A percentile compares a stretch with the other conserved stretches of the same genome.
phyloP scores from a whole-genome alignment of 2,329 filamentous ascomycete species.

The Cercospora citrullina region DNA sequence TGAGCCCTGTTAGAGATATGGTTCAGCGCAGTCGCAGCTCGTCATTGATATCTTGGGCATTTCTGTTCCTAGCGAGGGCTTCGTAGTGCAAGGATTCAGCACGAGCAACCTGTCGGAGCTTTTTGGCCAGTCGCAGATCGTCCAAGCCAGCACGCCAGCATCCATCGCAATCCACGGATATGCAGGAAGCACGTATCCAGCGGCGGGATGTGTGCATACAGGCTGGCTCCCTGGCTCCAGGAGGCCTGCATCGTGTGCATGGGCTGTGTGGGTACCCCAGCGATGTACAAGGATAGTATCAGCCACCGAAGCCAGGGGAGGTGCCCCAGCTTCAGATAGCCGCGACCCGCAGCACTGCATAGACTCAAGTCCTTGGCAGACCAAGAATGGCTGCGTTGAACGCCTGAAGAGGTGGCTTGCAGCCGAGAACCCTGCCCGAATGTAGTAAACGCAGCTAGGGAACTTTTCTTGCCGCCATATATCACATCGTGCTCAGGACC shows the following conservation, averaged over 20 bases:
- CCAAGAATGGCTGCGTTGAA: conserved; percentile 13
- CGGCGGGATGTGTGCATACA: conserved; percentile 7
- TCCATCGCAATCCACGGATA: conserved; percentile 11
- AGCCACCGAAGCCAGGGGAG: conserved; percentile 15
- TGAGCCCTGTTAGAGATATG: conserved; percentile 19
- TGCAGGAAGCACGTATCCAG: conserved; percentile 12
- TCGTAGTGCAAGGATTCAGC: conserved; percentile 17
- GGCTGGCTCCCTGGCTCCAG: conserved; percentile 5
- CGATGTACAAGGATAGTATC: conserved; percentile 12
- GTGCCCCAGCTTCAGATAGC: conserved; percentile 7
- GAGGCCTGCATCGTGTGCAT: conserved; percentile 9
- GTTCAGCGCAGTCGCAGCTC: conserved; percentile 19
- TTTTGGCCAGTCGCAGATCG: conserved; percentile 19
- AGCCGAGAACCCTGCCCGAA: conserved; percentile 9
- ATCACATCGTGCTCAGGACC: background rate
- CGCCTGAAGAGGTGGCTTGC: conserved; percentile 13
- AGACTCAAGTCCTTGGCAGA: conserved; percentile 5
- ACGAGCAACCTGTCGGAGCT: conserved; percentile 20
- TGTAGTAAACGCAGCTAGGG: conserved; percentile 12
- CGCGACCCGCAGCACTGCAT: conserved; percentile 12
- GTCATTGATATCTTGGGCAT: conserved; percentile 31
- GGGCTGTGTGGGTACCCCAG: conserved; percentile 10
- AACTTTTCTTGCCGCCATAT: background rate
- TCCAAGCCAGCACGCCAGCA: conserved; percentile 16
- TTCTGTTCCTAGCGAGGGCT: conserved; percentile 27